These are phyloP conservation scores for Calonectria multiphialidica DNA, from an alignment of 2,329 filamentous ascomycete species.

Conservation along the genomic window DNA sequence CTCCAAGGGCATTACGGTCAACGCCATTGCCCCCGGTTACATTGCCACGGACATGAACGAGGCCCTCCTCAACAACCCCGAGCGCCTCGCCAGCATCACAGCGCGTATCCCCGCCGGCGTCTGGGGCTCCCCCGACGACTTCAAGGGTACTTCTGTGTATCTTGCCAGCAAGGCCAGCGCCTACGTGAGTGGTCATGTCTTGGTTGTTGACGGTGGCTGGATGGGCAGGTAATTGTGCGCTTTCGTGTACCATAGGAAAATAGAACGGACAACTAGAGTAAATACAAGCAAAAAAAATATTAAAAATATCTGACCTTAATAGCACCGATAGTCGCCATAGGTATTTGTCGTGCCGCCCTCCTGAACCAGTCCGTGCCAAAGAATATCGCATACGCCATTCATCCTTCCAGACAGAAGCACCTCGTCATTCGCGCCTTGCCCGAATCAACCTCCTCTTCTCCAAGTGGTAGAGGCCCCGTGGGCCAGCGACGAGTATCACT, in stretches of 20 bases:
- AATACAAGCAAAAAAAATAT: background rate
- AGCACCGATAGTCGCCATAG: background rate
- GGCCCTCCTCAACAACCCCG: conserved; percentile 80
- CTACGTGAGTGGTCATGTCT: conserved; percentile 85
- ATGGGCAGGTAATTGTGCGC: conserved; percentile 76
- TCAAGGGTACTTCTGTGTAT: conserved; percentile 85
- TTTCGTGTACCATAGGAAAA: conserved; percentile 8
- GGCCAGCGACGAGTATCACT: conserved; percentile 36
- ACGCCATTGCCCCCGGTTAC: conserved; percentile 91
- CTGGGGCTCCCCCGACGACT: conserved; percentile 88
- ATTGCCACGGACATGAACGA: conserved; percentile 96
- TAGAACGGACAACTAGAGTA: conserved; percentile 3
- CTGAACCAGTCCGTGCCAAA: background rate
- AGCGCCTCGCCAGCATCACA: conserved; percentile 79
- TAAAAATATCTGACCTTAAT: background rate
- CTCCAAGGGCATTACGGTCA: conserved; percentile 82
- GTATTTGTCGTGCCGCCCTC: background rate
- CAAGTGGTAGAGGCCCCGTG: conserved; percentile 31
- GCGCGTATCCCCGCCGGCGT: conserved; percentile 85
- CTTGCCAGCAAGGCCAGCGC: conserved; percentile 81
- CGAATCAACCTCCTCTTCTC: conserved; percentile 40
- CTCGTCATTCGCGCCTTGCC: conserved; percentile 28
- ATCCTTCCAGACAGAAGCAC: background rate
- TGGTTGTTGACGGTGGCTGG: conserved; percentile 92
- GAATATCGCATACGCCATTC: background rate